These are phyloP conservation scores for Lactarius indigo DNA, from an alignment of 768 basidiomycete genomes.

Conservation along the genomic window DNA sequence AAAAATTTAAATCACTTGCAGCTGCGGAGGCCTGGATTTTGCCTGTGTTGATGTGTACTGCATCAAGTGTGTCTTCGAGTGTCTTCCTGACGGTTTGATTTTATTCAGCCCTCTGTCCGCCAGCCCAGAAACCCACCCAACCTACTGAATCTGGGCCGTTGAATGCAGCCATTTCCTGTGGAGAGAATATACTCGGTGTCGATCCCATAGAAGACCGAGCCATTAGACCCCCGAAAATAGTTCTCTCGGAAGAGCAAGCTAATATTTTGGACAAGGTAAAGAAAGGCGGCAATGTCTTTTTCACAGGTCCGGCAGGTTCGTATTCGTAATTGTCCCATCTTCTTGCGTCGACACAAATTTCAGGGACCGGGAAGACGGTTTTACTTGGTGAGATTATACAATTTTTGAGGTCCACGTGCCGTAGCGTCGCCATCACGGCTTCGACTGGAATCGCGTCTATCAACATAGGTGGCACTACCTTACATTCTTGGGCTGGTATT, in stretches of 20 bases:
- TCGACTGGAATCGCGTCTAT: constrained; percentile 77
- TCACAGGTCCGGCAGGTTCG: constrained; percentile 80
- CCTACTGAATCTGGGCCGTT: neutral
- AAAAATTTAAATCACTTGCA: constrained; percentile 44
- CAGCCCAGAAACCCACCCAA: neutral
- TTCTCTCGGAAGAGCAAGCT: constrained; percentile 52
- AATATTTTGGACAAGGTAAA: constrained; percentile 51
- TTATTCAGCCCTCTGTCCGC: neutral
- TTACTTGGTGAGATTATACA: constrained; percentile 72
- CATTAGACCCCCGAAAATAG: constrained; percentile 26
- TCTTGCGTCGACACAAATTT: neutral
- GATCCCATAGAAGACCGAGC: neutral
- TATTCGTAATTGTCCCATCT: constrained; percentile 2
- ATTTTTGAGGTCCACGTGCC: constrained; percentile 33
- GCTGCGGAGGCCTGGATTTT: constrained; percentile 55
- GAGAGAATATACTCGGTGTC: neutral
- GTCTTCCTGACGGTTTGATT: neutral
- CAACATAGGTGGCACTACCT: constrained; percentile 76
- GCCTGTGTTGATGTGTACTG: neutral
- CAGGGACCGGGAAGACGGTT: constrained; percentile 83
- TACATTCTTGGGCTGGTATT: constrained; percentile 83
- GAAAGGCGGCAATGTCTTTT: constrained; percentile 67
- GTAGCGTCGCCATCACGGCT: constrained; percentile 68
- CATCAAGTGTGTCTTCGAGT: neutral
- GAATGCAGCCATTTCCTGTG: neutral